These are phyloP conservation scores for Dillenia turbinata DNA, from an alignment of 164 flowering plant species.

Conservation along the genomic window DNA sequence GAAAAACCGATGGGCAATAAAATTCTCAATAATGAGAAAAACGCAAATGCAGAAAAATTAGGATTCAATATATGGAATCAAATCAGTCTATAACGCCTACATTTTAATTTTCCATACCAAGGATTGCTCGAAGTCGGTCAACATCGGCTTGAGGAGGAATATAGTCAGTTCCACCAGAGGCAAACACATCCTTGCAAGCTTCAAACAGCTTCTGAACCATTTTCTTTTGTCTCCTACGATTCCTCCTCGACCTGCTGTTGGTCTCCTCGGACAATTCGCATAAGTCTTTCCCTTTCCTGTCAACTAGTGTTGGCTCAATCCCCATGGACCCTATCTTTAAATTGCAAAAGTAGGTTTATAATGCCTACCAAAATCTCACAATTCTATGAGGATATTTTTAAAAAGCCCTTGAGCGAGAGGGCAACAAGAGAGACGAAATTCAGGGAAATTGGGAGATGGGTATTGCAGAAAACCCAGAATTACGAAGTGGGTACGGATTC, in stretches of 20 bases:
- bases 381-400: background rate
- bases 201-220: constrained; percentile 46
- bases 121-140: constrained; percentile 31
- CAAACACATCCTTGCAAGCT: constrained; percentile 55
- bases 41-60: background rate
- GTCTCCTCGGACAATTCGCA: constrained; percentile 22
- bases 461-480: constrained; percentile 3
- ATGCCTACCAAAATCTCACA: background rate
- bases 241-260: constrained; percentile 27
- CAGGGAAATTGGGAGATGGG: constrained; percentile 15
- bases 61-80: background rate
- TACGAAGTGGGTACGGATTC: background rate
- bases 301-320: constrained; percentile 22
- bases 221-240: constrained; percentile 31
- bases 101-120: constrained; percentile 32
- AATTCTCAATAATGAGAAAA: too few species aligned
- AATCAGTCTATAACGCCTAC: background rate
- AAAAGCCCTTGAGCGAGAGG: background rate
- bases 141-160: constrained; percentile 40
- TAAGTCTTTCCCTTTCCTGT: constrained; percentile 2
- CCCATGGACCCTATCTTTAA: constrained; percentile 28
- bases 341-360: too few species aligned
- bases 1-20: too few species aligned
- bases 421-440: background rate
- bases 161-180: constrained; percentile 30